Evolutionary conservation across 768 basidiomycete species (phyloP).

Genomic region (Boletus barrowsii): DNA sequence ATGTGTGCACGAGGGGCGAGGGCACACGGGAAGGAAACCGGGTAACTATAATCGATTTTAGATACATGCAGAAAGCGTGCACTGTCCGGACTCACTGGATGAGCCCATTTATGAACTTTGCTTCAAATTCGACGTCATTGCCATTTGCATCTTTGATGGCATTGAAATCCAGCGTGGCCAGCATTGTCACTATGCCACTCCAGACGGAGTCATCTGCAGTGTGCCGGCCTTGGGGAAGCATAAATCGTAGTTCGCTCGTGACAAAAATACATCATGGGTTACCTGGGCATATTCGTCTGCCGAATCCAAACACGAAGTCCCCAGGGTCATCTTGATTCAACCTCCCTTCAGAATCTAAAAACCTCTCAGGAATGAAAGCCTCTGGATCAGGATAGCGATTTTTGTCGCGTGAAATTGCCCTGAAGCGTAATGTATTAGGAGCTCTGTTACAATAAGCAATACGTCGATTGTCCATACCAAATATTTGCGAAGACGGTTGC

Average conservation of each 20-base stretch:
- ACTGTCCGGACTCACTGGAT: neutral
- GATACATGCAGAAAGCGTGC: too few species aligned
- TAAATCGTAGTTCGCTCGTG: neutral
- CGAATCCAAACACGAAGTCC: neutral
- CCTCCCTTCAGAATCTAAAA: neutral
- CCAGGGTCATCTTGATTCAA: neutral
- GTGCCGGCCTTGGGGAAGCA: neutral
- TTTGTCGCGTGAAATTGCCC: neutral
- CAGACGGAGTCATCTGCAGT: neutral
- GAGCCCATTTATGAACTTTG: neutral
- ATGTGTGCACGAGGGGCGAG: neutral
- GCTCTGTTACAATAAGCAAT: too few species aligned
- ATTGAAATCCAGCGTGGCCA: neutral
- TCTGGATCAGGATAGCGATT: neutral
- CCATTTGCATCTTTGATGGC: neutral
- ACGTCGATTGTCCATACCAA: neutral
- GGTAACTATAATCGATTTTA: neutral
- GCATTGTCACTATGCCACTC: neutral
- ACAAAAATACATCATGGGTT: too few species aligned
- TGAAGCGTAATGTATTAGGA: too few species aligned
- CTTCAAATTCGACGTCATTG: constrained; percentile 3
- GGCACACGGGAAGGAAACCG: neutral
- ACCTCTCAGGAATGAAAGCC: neutral
- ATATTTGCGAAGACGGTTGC: neutral
- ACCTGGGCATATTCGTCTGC: neutral